These are phyloP conservation scores for Immersiella caudata DNA, from an alignment of 495 filamentous ascomycete species.

Conservation along the genomic window DNA sequence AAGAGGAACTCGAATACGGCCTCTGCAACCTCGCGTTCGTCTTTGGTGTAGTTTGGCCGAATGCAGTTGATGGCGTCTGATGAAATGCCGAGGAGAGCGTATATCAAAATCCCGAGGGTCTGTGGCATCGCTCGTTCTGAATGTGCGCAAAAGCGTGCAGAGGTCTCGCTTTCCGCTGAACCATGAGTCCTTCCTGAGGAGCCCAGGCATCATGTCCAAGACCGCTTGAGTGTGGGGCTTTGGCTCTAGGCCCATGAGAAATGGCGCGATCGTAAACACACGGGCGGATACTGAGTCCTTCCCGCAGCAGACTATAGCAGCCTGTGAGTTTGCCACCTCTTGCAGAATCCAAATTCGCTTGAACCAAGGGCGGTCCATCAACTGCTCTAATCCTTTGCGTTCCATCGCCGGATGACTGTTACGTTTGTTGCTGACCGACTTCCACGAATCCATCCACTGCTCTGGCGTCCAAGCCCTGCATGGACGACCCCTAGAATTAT, in stretches of 20 bases:
- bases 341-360: slow-evolving; percentile 31
- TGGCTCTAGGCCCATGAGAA: slow-evolving; percentile 22
- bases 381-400: slow-evolving; percentile 17
- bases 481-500: not conserved
- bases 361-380: slow-evolving; percentile 27
- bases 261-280: slow-evolving; percentile 36
- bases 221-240: slow-evolving; percentile 34
- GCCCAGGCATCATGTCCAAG: slow-evolving; percentile 44
- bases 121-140: slow-evolving; percentile 35
- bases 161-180: slow-evolving; percentile 33
- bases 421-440: slow-evolving; percentile 1
- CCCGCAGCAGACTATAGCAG: slow-evolving; percentile 29
- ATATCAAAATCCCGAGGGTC: slow-evolving; percentile 37
- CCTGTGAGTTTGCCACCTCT: slow-evolving; percentile 26
- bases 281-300: slow-evolving; percentile 29
- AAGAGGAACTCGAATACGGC: slow-evolving; percentile 4
- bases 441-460: slow-evolving; percentile 9
- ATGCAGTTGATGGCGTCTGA: slow-evolving; percentile 16
- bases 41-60: slow-evolving; percentile 2
- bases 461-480: not conserved
- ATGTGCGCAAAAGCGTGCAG: slow-evolving; percentile 35
- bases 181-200: slow-evolving; percentile 33
- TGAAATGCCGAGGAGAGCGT: slow-evolving; percentile 41
- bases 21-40: not conserved
- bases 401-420: slow-evolving; percentile 17